phyloP scores from a whole-genome alignment of 306 rosid genomes.

The Cicer pinnatifidum region DNA sequence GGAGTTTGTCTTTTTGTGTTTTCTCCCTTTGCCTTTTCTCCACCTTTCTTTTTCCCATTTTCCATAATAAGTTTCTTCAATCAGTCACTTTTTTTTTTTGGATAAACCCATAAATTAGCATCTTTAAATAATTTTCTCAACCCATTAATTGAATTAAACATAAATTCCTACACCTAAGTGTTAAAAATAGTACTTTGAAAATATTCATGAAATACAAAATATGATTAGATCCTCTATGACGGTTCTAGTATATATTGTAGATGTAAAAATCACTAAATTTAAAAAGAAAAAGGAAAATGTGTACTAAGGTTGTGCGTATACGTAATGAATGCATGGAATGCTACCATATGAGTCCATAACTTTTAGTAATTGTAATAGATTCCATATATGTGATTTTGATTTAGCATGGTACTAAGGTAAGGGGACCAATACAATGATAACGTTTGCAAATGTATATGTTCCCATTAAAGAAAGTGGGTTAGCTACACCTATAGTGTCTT shows the following conservation, averaged over 20 bases:
- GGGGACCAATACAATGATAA: slow-evolving; percentile 68
- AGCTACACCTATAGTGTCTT: slow-evolving; percentile 58
- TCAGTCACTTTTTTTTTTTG: not conserved
- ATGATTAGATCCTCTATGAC: too few relatives aligned
- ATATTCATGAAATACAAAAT: not conserved
- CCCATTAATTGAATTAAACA: slow-evolving; percentile 7
- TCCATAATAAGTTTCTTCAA: slow-evolving; percentile 43
- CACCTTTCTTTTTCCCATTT: slow-evolving; percentile 33
- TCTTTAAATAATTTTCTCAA: slow-evolving; percentile 12
- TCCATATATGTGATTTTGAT: slow-evolving; percentile 50
- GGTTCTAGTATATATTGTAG: too few relatives aligned
- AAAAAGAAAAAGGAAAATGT: slow-evolving; percentile 32
- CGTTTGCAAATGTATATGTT: slow-evolving; percentile 61
- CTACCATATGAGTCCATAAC: slow-evolving; percentile 37
- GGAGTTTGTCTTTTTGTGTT: slow-evolving; percentile 55
- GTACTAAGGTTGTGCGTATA: slow-evolving; percentile 51
- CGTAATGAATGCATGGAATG: slow-evolving; percentile 90
- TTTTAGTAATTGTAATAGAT: slow-evolving; percentile 48
- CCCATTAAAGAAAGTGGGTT: slow-evolving; percentile 74
- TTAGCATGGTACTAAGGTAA: slow-evolving; percentile 53
- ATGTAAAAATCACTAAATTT: too few relatives aligned
- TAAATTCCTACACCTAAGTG: not conserved
- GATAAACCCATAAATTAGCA: not conserved
- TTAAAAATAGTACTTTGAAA: not conserved
- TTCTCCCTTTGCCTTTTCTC: slow-evolving; percentile 27